phyloP scores from a whole-genome alignment of 768 basidiomycete genomes.

The Trametes villosa region DNA sequence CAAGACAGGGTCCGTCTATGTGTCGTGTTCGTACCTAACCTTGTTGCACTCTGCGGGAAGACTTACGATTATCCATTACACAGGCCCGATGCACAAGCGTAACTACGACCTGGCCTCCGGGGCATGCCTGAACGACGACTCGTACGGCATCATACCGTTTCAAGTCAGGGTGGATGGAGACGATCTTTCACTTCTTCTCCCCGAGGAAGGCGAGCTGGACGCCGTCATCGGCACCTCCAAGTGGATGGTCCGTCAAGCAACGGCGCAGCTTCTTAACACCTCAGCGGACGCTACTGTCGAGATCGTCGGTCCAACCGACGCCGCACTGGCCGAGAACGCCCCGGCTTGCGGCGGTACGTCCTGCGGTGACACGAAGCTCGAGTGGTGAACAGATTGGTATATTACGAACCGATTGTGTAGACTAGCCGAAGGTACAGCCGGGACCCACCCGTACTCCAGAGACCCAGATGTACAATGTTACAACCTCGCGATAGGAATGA shows the following conservation, averaged over 20 bases:
- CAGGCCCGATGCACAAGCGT: slow-evolving; percentile 66
- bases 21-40: slow-evolving; percentile 45
- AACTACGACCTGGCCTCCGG: slow-evolving; percentile 64
- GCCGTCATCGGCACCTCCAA: slow-evolving; percentile 63
- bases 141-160: slow-evolving; percentile 65
- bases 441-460: not conserved
- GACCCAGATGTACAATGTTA: slow-evolving; percentile 10
- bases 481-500: slow-evolving; percentile 14
- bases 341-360: slow-evolving; percentile 1
- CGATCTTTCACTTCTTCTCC: slow-evolving; percentile 55
- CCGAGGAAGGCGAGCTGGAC: slow-evolving; percentile 56
- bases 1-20: slow-evolving; percentile 50
- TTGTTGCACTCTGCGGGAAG: not conserved
- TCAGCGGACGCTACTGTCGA: slow-evolving; percentile 35
- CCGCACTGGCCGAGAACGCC: not conserved
- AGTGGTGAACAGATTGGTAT: slow-evolving; percentile 23
- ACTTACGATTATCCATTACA: slow-evolving; percentile 20
- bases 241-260: slow-evolving; percentile 64
- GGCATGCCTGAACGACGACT: slow-evolving; percentile 59
- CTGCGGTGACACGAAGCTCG: slow-evolving; percentile 23
- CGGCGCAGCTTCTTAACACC: slow-evolving; percentile 42
- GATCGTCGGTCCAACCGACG: slow-evolving; percentile 36
- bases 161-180: slow-evolving; percentile 52
- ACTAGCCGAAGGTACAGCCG: slow-evolving; percentile 2
- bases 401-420: slow-evolving; percentile 11